A percentile compares a stretch with the other conserved stretches of the same genome.
phyloP scores from a whole-genome alignment of 202 grass and related monocot genomes.

The Setaria italica region DNA sequence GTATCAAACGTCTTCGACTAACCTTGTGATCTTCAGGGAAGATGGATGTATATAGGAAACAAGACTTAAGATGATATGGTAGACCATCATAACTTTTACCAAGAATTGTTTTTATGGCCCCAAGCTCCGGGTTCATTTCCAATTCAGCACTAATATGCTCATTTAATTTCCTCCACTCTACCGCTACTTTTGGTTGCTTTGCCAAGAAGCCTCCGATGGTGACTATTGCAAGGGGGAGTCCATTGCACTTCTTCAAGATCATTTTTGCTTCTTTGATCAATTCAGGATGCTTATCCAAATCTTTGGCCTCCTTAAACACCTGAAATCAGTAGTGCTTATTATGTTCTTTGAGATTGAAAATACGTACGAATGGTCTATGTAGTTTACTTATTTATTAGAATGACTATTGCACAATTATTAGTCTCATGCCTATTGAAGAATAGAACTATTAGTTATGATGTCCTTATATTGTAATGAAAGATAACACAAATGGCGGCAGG shows the following conservation, averaged over 20 bases:
- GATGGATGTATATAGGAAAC: background rate
- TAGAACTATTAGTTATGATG: too few species aligned
- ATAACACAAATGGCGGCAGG: too few species aligned
- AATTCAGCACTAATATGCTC: background rate
- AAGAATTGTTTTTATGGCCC: background rate
- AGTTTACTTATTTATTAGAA: too few species aligned
- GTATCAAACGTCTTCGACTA: background rate
- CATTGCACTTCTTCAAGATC: constrained; percentile 1
- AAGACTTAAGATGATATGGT: background rate
- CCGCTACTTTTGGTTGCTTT: background rate
- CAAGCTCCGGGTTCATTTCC: background rate
- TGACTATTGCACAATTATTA: too few species aligned
- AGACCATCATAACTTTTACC: background rate
- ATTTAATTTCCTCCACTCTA: background rate
- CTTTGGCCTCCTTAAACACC: too few species aligned
- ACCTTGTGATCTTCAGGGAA: background rate
- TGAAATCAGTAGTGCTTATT: too few species aligned
- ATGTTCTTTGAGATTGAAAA: too few species aligned
- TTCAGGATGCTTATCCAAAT: background rate
- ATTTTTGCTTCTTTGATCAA: background rate
- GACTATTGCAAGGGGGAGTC: background rate
- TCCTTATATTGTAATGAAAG: too few species aligned
- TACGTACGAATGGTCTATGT: too few species aligned
- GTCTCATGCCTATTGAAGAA: too few species aligned
- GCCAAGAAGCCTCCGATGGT: background rate